A percentile compares a stretch with the other conserved stretches of the same genome.
Evolutionary conservation across 257 asterid genomes (phyloP).

Genomic region (Agastache rugosa): DNA sequence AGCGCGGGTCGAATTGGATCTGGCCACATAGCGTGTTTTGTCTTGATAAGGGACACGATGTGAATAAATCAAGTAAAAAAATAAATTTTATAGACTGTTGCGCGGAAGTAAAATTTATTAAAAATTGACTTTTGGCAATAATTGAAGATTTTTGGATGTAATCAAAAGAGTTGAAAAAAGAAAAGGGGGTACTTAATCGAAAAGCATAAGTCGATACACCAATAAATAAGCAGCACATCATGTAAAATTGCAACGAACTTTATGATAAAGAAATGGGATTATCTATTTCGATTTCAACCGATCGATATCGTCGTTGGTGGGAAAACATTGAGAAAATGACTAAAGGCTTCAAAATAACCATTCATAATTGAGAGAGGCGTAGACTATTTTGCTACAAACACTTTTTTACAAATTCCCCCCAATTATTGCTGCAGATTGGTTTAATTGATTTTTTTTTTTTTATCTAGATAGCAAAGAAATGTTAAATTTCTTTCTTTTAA

Average conservation of each 20-base stretch:
- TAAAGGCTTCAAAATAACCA: background rate
- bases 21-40: too few species aligned
- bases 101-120: too few species aligned
- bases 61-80: too few species aligned
- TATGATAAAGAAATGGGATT: constrained; percentile 3
- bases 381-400: constrained; percentile 11
- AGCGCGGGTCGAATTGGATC: too few species aligned
- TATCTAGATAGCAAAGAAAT: too few species aligned
- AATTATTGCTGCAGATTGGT: constrained; percentile 4
- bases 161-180: too few species aligned
- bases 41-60: too few species aligned
- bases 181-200: background rate
- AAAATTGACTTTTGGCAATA: too few species aligned
- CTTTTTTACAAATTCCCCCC: background rate
- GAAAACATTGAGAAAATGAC: background rate
- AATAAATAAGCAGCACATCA: constrained; percentile 38
- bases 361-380: constrained; percentile 24
- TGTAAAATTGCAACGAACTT: constrained; percentile 32
- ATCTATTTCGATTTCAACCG: constrained; percentile 10
- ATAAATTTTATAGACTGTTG: too few species aligned
- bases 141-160: background rate
- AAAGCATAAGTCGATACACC: constrained; percentile 21
- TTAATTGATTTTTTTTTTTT: too few species aligned
- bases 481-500: too few species aligned
- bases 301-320: background rate